A percentile compares a stretch with the other conserved stretches of the same genome.
Evolutionary conservation across 163 green algal genomes (phyloP).

Genomic region (Chlorella variabilis): DNA sequence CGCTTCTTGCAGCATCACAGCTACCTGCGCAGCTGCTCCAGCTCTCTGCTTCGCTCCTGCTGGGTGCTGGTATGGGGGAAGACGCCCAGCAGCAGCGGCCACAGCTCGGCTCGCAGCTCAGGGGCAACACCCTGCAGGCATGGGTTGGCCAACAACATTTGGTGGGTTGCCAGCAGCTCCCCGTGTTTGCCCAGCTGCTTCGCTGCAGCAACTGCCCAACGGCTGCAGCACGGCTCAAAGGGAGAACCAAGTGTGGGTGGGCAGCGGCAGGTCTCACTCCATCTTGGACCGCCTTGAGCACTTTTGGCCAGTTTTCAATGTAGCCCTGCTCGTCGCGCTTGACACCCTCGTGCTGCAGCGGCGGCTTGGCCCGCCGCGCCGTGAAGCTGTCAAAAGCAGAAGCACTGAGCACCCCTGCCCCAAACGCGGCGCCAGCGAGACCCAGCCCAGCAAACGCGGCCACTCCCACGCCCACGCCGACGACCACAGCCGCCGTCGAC

Average conservation of each 20-base stretch:
- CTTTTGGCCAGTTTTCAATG: slow-evolving; percentile 42
- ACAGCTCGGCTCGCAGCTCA: slow-evolving; percentile 44
- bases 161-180: no score
- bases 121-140: slow-evolving; percentile 41
- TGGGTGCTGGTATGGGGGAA: slow-evolving; percentile 30
- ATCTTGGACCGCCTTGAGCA: slow-evolving; percentile 36
- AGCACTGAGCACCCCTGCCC: slow-evolving; percentile 2
- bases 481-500: slow-evolving; percentile 18
- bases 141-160: not conserved
- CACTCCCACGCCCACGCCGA: slow-evolving; percentile 26
- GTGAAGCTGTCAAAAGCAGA: slow-evolving; percentile 4
- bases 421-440: slow-evolving; percentile 13
- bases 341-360: slow-evolving; percentile 28
- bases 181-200: no score
- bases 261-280: slow-evolving; percentile 34
- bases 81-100: slow-evolving; percentile 56
- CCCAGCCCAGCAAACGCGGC: slow-evolving; percentile 32
- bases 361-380: slow-evolving; percentile 2
- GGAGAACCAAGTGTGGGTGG: not conserved
- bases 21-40: slow-evolving; percentile 31
- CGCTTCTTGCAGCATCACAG: no score
- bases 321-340: slow-evolving; percentile 34
- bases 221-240: no score
- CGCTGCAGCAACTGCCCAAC: not conserved
- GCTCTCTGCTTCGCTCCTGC: slow-evolving; percentile 18